Conservation (phyloP, 441 rosid species). For the Francoa sonchifolia region DNA sequence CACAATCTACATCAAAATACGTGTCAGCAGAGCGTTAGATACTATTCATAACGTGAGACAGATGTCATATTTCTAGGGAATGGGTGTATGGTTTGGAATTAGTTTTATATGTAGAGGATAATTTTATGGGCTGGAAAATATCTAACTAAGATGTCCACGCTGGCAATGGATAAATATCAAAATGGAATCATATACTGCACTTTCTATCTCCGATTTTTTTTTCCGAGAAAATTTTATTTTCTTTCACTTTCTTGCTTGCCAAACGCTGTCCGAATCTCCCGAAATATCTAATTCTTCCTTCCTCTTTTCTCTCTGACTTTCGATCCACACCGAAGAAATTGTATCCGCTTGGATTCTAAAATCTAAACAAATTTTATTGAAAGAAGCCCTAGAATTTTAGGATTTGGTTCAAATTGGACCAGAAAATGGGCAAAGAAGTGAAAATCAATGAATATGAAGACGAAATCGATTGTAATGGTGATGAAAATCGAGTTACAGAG, state of each 20-base stretch:
- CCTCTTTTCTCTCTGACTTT: slow-evolving; percentile 3
- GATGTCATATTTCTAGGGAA: background rate
- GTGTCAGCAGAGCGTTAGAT: too few relatives aligned
- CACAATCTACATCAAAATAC: too few relatives aligned
- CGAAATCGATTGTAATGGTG: slow-evolving; percentile 20
- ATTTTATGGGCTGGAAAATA: slow-evolving; percentile 29
- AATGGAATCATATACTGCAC: slow-evolving; percentile 57
- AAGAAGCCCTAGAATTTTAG: background rate
- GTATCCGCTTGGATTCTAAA: background rate
- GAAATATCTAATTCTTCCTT: slow-evolving; percentile 2
- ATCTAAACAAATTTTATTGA: background rate
- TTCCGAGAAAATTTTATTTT: slow-evolving; percentile 1
- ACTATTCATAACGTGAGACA: too few relatives aligned
- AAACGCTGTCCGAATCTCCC: slow-evolving; percentile 1
- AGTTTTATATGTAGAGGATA: background rate
- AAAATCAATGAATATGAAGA: slow-evolving; percentile 41
- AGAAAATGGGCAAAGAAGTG: slow-evolving; percentile 66
- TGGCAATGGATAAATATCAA: slow-evolving; percentile 25
- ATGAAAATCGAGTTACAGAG: slow-evolving; percentile 48
- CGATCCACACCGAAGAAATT: background rate
- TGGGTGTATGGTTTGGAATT: background rate
- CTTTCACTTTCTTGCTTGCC: too few relatives aligned
- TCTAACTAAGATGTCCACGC: slow-evolving; percentile 73
- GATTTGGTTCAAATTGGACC: background rate
- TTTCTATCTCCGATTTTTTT: slow-evolving; percentile 20